A percentile compares a stretch with the other conserved stretches of the same genome.
Conservation (phyloP, 164 flowering plant genomes). For the Stephania japonica region DNA sequence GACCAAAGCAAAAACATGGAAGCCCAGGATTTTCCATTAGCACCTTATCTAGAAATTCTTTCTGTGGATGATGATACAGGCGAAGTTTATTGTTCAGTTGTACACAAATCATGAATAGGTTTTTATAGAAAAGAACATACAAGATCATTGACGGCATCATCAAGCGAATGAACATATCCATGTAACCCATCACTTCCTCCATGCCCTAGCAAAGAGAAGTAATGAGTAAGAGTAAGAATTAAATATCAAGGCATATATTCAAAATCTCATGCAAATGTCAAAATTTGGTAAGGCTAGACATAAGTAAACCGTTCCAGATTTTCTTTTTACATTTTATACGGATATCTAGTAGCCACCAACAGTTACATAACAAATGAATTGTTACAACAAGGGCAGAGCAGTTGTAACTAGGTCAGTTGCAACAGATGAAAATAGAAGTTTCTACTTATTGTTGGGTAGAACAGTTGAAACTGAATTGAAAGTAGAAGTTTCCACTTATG, state of each 20-base stretch:
- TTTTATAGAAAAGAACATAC: conserved; percentile 30
- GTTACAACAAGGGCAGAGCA: too few relatives aligned
- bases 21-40: conserved; percentile 61
- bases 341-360: too few relatives aligned
- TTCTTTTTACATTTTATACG: too few relatives aligned
- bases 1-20: conserved; percentile 86
- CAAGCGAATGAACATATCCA: conserved; percentile 82
- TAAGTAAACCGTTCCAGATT: too few relatives aligned
- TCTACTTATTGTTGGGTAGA: too few relatives aligned
- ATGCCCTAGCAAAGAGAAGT: conserved; percentile 44
- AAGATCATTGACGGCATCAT: conserved; percentile 57
- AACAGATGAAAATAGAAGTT: too few relatives aligned
- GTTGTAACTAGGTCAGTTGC: too few relatives aligned
- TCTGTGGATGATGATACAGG: conserved; percentile 29
- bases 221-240: neutral
- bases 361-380: too few relatives aligned
- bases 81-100: neutral
- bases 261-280: neutral
- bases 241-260: neutral
- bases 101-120: neutral
- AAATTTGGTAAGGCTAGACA: neutral
- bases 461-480: too few relatives aligned
- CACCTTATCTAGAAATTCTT: conserved; percentile 54
- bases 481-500: too few relatives aligned
- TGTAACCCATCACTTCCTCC: conserved; percentile 95